Conservation (phyloP, 225 moss, liverwort and hornwort species). For the Pseudoscleropodium purum region DNA sequence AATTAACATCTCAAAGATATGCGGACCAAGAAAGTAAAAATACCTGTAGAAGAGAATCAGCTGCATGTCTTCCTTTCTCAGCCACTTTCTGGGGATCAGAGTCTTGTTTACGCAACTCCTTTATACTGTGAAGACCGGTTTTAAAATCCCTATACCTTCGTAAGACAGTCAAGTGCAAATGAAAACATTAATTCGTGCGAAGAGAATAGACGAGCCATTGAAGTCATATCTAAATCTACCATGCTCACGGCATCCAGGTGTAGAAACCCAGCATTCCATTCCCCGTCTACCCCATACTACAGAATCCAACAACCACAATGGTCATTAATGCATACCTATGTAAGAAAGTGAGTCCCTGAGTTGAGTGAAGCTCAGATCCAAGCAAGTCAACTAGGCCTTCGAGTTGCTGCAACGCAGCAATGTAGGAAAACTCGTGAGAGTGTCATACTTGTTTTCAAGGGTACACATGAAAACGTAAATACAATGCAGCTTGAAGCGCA, state of each 20-base stretch:
- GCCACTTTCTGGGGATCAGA: constrained; percentile 54
- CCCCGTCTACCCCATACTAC: neutral
- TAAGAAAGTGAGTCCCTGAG: constrained; percentile 81
- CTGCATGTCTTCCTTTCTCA: constrained; percentile 71
- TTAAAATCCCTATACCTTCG: constrained; percentile 89
- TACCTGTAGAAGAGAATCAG: constrained; percentile 67
- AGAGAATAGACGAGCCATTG: neutral
- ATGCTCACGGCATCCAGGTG: neutral
- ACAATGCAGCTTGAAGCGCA: neutral
- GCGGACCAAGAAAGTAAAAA: neutral
- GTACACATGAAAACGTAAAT: neutral
- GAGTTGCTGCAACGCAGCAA: constrained; percentile 56
- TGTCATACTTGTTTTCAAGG: neutral
- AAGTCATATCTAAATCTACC: neutral
- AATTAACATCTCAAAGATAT: neutral
- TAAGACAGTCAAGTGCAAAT: neutral
- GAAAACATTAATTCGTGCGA: neutral
- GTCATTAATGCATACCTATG: constrained; percentile 31
- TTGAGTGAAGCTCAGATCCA: constrained; percentile 82
- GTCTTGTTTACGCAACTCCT: constrained; percentile 64
- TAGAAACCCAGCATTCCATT: neutral
- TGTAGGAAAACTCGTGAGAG: neutral
- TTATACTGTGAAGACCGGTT: constrained; percentile 61
- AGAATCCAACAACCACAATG: neutral
- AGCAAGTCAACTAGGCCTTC: constrained; percentile 86